Evolutionary conservation across 164 flowering plant species (phyloP), one percentile per base, ranked within the genome.

Genomic region (Aristolochia californica): DNA sequence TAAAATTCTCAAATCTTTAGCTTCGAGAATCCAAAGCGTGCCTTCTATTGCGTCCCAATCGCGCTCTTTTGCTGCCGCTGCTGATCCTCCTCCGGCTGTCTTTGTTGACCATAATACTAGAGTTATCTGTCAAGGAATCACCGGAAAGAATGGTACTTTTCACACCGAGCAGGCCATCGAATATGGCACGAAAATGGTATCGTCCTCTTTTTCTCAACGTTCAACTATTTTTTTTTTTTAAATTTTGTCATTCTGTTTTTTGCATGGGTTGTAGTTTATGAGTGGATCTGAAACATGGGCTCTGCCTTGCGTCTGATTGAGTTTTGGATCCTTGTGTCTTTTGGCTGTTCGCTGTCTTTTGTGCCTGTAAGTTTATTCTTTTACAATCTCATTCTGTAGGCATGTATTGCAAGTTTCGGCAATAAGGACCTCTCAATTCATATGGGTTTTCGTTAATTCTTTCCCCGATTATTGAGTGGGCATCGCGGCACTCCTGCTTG

Each of bases 111-210:
- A 89, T 65, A 87, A 78, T 82, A 89, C 93, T 16, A 75, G 97
- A 47, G 88, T 89, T 62, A 84, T 89, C 13, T 89, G 97, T 68
- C 97, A 89, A 61, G 97, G 95, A 7, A 89, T 89, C 71, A 89
- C 97, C 9, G 97, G 97, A 2, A 87, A 89, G 59, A 89, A 81
- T 40, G 97, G 97, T 16, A 84, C 90, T 11, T 89, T 89, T 59
- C 97, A 89, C 80, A 84, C 97, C 38, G 95, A 87, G 50, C 97
- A 89, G 63, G 97, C 97, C 68, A 89, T 89, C 63, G 97, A 89
- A 54, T 89, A 89, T 45, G 97, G 97, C 61, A 89, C 97, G 60
- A 89, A 86, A 57, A 89, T 87, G 95, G 97, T 89, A 57, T 44
- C 23, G 22, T 11, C 24, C 49, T 18, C 38, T 2, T 52, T 18